phyloP scores from a whole-genome alignment of 768 basidiomycete species.

The Polyporus arcularius region DNA sequence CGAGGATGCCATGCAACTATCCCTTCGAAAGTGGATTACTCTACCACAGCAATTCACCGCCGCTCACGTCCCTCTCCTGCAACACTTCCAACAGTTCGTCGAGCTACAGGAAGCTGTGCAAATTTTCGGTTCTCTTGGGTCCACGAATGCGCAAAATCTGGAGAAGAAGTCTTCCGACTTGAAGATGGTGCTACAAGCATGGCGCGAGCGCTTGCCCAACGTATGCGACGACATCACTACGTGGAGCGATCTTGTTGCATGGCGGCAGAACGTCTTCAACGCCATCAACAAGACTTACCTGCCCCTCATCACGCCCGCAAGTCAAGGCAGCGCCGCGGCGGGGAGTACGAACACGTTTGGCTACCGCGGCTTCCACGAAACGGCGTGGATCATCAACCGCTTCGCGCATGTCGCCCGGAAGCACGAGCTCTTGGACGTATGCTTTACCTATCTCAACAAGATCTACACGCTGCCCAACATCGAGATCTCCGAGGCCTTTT shows the following conservation, averaged over 20 bases:
- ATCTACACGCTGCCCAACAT: conserved; percentile 99
- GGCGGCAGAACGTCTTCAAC: conserved; percentile 97
- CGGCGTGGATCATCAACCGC: conserved; percentile 99
- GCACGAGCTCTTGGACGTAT: conserved; percentile 94
- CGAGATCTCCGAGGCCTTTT: conserved; percentile 98
- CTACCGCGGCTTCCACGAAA: conserved; percentile 97
- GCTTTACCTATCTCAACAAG: conserved; percentile 91
- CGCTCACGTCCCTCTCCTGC: conserved; percentile 93
- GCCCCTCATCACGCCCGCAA: conserved; percentile 70
- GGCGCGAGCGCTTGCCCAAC: conserved; percentile 96
- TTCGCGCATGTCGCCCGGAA: conserved; percentile 98
- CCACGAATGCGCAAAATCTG: conserved; percentile 84
- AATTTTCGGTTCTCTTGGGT: conserved; percentile 88
- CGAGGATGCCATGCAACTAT: conserved; percentile 96
- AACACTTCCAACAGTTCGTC: conserved; percentile 99
- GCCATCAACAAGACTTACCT: conserved; percentile 96
- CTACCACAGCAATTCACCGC: conserved; percentile 83
- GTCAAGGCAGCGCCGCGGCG: conserved; percentile 50
- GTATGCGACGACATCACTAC: conserved; percentile 96
- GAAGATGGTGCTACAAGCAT: conserved; percentile 94
- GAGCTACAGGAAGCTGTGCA: conserved; percentile 95
- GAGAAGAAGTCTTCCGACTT: conserved; percentile 95
- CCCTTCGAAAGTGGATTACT: conserved; percentile 93
- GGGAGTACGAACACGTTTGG: conserved; percentile 79
- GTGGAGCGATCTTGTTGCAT: conserved; percentile 99